These are phyloP conservation scores for Apiospora malaysiana DNA, from an alignment of 2,329 filamentous ascomycete species.

Conservation along the genomic window DNA sequence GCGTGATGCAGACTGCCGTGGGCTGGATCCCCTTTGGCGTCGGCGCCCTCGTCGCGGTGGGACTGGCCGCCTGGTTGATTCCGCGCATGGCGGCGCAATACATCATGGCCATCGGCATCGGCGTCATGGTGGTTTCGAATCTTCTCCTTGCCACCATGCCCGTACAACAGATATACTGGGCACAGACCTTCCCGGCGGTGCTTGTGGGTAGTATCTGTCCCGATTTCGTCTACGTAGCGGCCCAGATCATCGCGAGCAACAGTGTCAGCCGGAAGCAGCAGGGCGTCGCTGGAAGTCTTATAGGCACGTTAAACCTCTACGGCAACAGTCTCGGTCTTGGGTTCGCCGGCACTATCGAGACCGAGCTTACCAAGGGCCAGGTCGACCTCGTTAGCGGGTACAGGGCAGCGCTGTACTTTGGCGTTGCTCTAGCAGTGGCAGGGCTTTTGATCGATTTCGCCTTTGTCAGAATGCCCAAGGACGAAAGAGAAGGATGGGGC, in stretches of 20 bases:
- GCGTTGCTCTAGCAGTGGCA: neutral
- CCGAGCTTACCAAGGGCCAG: constrained; percentile 22
- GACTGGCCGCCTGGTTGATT: constrained; percentile 42
- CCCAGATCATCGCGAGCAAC: constrained; percentile 60
- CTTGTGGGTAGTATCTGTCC: constrained; percentile 38
- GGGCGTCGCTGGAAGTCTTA: constrained; percentile 55
- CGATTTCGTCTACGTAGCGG: constrained; percentile 35
- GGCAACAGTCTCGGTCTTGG: constrained; percentile 49
- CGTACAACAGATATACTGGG: constrained; percentile 43
- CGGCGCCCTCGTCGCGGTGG: constrained; percentile 29
- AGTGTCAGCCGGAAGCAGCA: constrained; percentile 53
- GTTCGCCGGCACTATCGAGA: constrained; percentile 46
- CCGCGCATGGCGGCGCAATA: constrained; percentile 42
- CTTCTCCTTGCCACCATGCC: constrained; percentile 42
- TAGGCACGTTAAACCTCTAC: constrained; percentile 52
- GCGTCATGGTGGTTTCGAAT: constrained; percentile 37
- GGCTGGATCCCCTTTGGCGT: constrained; percentile 48
- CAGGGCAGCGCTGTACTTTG: constrained; percentile 16
- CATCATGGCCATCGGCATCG: constrained; percentile 42
- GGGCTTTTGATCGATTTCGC: constrained; percentile 6
- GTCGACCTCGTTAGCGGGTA: neutral
- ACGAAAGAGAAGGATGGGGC: constrained; percentile 19
- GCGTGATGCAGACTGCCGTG: constrained; percentile 46
- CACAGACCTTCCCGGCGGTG: constrained; percentile 41
- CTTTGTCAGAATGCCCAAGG: constrained; percentile 23